phyloP scores from a whole-genome alignment of 176 grass and related monocot genomes.

The Poa annua region DNA sequence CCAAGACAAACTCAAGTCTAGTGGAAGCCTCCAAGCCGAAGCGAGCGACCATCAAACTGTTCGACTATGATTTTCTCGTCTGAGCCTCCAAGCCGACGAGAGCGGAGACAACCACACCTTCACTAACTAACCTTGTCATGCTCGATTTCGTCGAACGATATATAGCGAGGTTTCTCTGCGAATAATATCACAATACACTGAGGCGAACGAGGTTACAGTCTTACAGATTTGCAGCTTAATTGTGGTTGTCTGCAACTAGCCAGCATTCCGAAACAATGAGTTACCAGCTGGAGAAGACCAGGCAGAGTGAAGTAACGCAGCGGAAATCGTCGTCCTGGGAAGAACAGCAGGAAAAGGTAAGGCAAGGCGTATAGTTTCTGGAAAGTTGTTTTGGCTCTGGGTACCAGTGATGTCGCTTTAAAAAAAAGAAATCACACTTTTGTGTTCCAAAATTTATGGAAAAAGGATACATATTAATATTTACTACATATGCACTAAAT shows the following conservation, averaged over 20 bases:
- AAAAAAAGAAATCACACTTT: too few relatives aligned
- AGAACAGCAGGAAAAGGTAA: constrained; percentile 6
- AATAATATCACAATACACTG: neutral
- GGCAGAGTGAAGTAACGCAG: neutral
- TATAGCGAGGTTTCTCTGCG: neutral
- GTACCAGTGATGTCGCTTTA: too few relatives aligned
- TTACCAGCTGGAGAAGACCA: neutral
- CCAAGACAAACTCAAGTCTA: neutral
- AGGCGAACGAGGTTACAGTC: neutral
- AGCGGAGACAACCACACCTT: neutral
- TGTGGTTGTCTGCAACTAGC: neutral
- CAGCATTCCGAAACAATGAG: constrained; percentile 1
- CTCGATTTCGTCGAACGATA: neutral
- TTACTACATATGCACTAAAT: too few relatives aligned
- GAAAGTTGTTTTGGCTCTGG: too few relatives aligned
- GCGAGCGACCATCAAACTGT: neutral
- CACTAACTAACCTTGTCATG: neutral
- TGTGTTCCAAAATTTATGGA: too few relatives aligned
- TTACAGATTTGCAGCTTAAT: neutral
- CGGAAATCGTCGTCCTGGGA: neutral
- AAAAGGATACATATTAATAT: too few relatives aligned
- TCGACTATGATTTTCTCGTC: neutral
- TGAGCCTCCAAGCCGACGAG: neutral
- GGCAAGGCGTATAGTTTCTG: neutral
- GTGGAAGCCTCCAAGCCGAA: neutral